These are phyloP conservation scores for Halophytophthora batemanensis DNA, from an alignment of 352 stramenopile genomes.

Conservation along the genomic window DNA sequence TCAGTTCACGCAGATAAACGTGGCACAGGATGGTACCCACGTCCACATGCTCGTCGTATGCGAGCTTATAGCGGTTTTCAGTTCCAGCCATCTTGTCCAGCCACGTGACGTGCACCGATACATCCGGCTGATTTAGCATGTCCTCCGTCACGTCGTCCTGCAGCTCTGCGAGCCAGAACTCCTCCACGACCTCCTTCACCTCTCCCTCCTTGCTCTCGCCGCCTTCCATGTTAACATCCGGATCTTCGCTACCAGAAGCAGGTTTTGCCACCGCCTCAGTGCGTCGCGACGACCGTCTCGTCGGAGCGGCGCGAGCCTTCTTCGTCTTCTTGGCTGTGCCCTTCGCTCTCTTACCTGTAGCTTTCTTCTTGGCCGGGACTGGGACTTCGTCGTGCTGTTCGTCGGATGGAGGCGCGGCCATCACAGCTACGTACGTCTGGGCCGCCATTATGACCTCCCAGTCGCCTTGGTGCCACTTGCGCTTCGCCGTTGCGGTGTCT, in stretches of 20 bases:
- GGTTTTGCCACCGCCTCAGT: neutral
- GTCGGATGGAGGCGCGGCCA: slow-evolving; percentile 19
- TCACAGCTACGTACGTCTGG: slow-evolving; percentile 65
- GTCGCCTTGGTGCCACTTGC: slow-evolving; percentile 67
- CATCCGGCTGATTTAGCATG: slow-evolving; percentile 54
- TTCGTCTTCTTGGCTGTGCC: slow-evolving; percentile 12
- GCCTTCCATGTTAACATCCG: slow-evolving; percentile 8
- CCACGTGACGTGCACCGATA: slow-evolving; percentile 55
- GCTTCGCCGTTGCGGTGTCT: slow-evolving; percentile 24
- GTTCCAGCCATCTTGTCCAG: slow-evolving; percentile 34
- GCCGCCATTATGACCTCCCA: slow-evolving; percentile 67
- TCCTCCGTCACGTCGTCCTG: slow-evolving; percentile 73
- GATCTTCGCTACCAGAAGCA: slow-evolving; percentile 10
- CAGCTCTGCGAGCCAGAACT: slow-evolving; percentile 72
- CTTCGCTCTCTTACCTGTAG: neutral
- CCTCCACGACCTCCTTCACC: slow-evolving; percentile 10
- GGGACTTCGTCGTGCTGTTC: slow-evolving; percentile 2
- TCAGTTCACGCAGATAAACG: slow-evolving; percentile 51
- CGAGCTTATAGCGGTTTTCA: slow-evolving; percentile 36
- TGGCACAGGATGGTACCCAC: slow-evolving; percentile 74
- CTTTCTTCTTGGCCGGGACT: slow-evolving; percentile 2
- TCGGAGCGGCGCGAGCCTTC: slow-evolving; percentile 3
- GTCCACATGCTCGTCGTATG: slow-evolving; percentile 59
- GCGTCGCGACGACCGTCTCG: slow-evolving; percentile 5
- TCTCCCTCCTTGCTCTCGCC: slow-evolving; percentile 3